These are phyloP conservation scores for Gracilaria domingensis DNA, from an alignment of 23 red algal genomes.

Conservation along the genomic window DNA sequence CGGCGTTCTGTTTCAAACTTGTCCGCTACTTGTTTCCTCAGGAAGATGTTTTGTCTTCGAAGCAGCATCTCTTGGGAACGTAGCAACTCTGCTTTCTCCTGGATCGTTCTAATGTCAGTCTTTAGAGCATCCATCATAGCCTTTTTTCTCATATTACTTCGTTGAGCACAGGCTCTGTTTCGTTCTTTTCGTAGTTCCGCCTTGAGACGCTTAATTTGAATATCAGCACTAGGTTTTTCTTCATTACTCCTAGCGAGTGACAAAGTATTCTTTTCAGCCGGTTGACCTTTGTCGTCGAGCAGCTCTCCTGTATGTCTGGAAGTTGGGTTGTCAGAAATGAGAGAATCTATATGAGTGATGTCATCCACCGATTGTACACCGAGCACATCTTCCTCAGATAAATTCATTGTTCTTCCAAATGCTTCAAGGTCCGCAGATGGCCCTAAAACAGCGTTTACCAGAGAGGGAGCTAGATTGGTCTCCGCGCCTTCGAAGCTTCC, in stretches of 20 bases:
- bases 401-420: background rate
- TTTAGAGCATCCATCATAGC: constrained; percentile 31
- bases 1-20: background rate
- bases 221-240: background rate
- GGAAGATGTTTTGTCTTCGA: constrained; percentile 20
- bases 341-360: background rate
- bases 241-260: background rate
- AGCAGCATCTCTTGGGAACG: constrained; percentile 37
- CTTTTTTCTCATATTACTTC: constrained; percentile 47
- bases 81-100: constrained; percentile 34
- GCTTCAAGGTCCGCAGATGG: background rate
- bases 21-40: constrained; percentile 2
- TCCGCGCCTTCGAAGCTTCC: too few species aligned
- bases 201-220: constrained; percentile 20
- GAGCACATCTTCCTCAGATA: background rate
- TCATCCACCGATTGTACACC: background rate
- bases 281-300: background rate
- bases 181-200: constrained; percentile 28
- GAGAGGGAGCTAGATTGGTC: background rate
- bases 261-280: background rate
- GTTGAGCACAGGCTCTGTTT: constrained; percentile 41
- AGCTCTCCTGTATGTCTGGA: background rate
- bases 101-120: background rate
- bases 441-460: background rate
- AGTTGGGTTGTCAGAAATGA: background rate